These are phyloP conservation scores for Acacia pycnantha DNA, from an alignment of 331 rosid species.

Conservation along the genomic window DNA sequence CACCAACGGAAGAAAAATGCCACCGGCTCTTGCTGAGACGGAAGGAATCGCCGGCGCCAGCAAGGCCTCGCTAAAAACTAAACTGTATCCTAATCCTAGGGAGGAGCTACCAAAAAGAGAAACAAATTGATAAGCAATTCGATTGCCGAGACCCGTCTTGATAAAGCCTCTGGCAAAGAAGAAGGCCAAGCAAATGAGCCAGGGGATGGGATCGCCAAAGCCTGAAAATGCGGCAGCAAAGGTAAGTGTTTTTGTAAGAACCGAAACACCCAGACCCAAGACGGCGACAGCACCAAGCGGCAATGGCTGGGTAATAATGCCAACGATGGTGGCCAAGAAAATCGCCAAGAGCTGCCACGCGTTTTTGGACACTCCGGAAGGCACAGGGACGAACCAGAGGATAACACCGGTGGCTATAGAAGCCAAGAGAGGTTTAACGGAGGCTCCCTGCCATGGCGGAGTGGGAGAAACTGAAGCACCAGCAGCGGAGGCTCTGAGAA, in stretches of 20 bases:
- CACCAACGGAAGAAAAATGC: constrained; percentile 82
- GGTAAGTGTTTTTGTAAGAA: constrained; percentile 84
- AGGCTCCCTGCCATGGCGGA: constrained; percentile 85
- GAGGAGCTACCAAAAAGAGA: constrained; percentile 94
- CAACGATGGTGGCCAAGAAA: constrained; percentile 87
- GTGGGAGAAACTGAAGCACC: constrained; percentile 32
- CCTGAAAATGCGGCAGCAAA: constrained; percentile 91
- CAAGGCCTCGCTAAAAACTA: constrained; percentile 91
- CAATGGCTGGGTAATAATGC: constrained; percentile 86
- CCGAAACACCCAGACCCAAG: constrained; percentile 80
- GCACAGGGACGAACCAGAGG: constrained; percentile 82
- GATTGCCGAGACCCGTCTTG: constrained; percentile 90
- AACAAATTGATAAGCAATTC: constrained; percentile 92
- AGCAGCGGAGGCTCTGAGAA: constrained; percentile 33
- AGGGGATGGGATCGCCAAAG: constrained; percentile 93
- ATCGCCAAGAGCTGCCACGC: constrained; percentile 94
- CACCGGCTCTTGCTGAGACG: constrained; percentile 92
- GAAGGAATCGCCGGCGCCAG: constrained; percentile 97
- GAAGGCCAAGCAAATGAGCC: constrained; percentile 93
- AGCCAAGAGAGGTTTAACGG: constrained; percentile 71
- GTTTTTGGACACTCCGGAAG: constrained; percentile 63
- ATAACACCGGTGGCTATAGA: constrained; percentile 74
- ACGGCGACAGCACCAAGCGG: constrained; percentile 94
- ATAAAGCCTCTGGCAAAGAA: constrained; percentile 96
- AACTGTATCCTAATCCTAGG: constrained; percentile 86